A percentile compares a stretch with the other conserved stretches of the same genome.
Evolutionary conservation across 306 rosid species (phyloP).

Genomic region (Sechiopsis laciniata): DNA sequence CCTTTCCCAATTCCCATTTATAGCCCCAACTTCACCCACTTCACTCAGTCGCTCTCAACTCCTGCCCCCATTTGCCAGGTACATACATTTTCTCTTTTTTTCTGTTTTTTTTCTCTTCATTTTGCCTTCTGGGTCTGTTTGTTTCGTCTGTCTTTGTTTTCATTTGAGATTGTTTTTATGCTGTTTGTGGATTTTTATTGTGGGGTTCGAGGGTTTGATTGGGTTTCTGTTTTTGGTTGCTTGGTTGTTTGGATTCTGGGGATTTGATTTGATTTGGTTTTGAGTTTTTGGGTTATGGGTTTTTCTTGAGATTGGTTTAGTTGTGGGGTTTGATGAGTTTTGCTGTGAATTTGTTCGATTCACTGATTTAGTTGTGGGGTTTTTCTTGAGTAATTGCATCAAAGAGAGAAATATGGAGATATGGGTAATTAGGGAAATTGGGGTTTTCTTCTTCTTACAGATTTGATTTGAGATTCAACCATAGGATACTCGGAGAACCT

Average conservation of each 20-base stretch:
- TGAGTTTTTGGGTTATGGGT: not conserved
- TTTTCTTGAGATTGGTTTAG: not conserved
- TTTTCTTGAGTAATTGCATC: too few species aligned
- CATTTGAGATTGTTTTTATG: constrained; percentile 16
- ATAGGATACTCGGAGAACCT: too few species aligned
- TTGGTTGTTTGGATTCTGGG: too few species aligned
- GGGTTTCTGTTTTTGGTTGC: not conserved
- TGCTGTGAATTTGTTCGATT: too few species aligned
- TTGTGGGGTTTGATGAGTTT: not conserved
- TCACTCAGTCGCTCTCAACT: constrained; percentile 14
- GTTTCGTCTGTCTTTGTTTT: not conserved
- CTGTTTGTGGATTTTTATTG: not conserved
- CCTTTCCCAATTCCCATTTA: constrained; percentile 28
- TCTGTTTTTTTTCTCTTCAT: not conserved
- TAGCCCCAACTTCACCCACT: constrained; percentile 21
- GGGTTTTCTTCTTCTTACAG: not conserved
- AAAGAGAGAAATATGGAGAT: too few species aligned
- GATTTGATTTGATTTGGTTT: too few species aligned
- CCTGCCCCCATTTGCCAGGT: constrained; percentile 31
- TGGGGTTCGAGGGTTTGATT: not conserved
- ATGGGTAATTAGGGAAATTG: too few species aligned
- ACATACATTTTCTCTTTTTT: constrained; percentile 20
- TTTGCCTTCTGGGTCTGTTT: too few species aligned
- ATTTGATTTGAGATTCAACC: not conserved
- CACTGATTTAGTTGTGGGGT: too few species aligned